phyloP scores from a whole-genome alignment of 345 rosid species.

The Rhodamnia argentea region DNA sequence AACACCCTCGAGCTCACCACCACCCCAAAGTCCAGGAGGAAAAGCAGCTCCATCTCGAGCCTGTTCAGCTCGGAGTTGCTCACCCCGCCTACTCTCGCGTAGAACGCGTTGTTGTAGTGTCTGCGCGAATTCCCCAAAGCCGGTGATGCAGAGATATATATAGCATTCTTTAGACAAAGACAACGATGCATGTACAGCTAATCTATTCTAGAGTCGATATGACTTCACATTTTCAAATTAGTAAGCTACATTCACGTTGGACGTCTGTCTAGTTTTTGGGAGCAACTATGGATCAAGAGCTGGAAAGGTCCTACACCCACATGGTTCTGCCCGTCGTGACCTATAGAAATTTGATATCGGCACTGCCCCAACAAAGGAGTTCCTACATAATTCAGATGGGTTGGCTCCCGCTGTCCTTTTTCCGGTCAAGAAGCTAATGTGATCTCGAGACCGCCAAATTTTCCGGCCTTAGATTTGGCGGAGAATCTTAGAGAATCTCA shows the following conservation, averaged over 20 bases:
- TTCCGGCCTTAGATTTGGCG: background rate
- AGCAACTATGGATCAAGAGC: background rate
- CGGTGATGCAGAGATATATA: background rate
- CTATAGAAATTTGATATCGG: background rate
- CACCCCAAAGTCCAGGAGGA: constrained; percentile 62
- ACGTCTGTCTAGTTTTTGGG: background rate
- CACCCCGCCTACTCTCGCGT: constrained; percentile 83
- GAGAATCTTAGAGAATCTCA: background rate
- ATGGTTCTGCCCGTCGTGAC: background rate
- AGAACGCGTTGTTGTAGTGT: constrained; percentile 75
- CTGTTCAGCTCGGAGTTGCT: constrained; percentile 70
- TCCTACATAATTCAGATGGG: background rate
- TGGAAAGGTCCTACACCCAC: background rate
- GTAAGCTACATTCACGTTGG: background rate
- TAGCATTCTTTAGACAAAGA: no score
- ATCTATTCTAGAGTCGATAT: background rate
- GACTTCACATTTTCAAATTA: background rate
- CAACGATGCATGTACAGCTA: background rate
- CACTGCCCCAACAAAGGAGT: background rate
- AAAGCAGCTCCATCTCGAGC: constrained; percentile 73
- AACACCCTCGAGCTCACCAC: constrained; percentile 46
- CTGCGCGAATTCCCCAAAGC: constrained; percentile 15
- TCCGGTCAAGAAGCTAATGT: background rate
- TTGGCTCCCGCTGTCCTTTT: background rate
- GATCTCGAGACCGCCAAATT: background rate